Percentiles rank a stretch among this genome's conserved stretches.
Conservation (phyloP, 2,329 filamentous ascomycete genomes). For the Clonostachys rhizophaga region DNA sequence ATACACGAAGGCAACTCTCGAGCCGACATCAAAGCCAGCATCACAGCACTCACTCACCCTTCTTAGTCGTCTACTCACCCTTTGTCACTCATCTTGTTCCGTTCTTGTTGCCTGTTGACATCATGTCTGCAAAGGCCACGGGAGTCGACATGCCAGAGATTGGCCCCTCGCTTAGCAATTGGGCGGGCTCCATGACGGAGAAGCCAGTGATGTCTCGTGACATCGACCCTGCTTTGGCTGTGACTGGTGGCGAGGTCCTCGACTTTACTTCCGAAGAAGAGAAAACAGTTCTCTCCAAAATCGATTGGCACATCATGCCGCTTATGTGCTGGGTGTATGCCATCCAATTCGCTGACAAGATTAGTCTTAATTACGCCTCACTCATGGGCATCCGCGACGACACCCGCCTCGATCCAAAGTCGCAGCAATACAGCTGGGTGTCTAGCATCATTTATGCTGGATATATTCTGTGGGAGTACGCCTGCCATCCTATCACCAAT, state of each 20-base stretch:
- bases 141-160: too few relatives aligned
- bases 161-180: too few relatives aligned
- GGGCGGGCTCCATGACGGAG: neutral
- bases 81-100: too few relatives aligned
- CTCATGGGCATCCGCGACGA: neutral
- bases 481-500: constrained; percentile 3
- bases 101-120: too few relatives aligned
- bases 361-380: neutral
- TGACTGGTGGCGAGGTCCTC: neutral
- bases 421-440: neutral
- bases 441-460: neutral
- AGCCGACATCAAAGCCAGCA: too few relatives aligned
- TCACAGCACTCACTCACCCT: too few relatives aligned
- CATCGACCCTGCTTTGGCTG: neutral
- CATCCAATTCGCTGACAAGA: constrained; percentile 1
- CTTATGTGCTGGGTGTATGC: neutral
- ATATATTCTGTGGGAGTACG: neutral
- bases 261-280: constrained; percentile 8
- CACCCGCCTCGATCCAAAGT: constrained; percentile 14
- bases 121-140: too few relatives aligned
- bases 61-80: too few relatives aligned
- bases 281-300: constrained; percentile 8
- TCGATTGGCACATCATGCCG: neutral
- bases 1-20: too few relatives aligned
- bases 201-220: neutral